These are phyloP conservation scores for Extremus antarcticus DNA, from an alignment of 495 filamentous ascomycete species.

Conservation along the genomic window DNA sequence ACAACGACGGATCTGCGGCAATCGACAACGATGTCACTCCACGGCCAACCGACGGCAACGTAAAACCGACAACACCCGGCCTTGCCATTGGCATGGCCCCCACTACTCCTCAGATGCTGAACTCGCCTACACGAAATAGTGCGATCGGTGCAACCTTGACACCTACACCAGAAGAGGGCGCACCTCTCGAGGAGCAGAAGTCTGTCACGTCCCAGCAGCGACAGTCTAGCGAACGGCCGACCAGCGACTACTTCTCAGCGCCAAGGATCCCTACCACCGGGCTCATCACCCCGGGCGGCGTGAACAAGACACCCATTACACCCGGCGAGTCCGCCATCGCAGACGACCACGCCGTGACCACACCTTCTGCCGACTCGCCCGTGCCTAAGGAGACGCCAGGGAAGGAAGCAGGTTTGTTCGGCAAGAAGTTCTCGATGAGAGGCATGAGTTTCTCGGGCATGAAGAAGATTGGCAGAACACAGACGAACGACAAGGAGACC, in stretches of 20 bases:
- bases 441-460: constrained; percentile 59
- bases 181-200: constrained; percentile 35
- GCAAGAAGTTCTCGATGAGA: constrained; percentile 73
- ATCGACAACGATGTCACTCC: constrained; percentile 50
- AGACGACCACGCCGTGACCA: constrained; percentile 30
- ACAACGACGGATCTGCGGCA: constrained; percentile 33
- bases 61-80: constrained; percentile 57
- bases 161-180: constrained; percentile 43
- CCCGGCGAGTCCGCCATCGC: constrained; percentile 40
- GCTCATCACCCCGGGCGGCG: constrained; percentile 7
- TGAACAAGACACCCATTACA: constrained; percentile 34
- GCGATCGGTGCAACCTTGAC: constrained; percentile 32
- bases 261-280: constrained; percentile 6
- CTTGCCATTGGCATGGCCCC: constrained; percentile 71
- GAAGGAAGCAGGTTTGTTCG: constrained; percentile 59
- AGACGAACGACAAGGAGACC: constrained; percentile 46
- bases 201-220: constrained; percentile 26
- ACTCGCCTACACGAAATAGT: constrained; percentile 25
- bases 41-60: constrained; percentile 50
- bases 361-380: constrained; percentile 46
- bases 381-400: constrained; percentile 56
- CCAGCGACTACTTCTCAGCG: constrained; percentile 57
- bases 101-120: constrained; percentile 33
- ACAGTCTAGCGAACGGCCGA: constrained; percentile 37
- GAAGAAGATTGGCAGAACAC: constrained; percentile 67